These are phyloP conservation scores for Candida lessepsii DNA, from an alignment of 805 yeast species.

Conservation along the genomic window DNA sequence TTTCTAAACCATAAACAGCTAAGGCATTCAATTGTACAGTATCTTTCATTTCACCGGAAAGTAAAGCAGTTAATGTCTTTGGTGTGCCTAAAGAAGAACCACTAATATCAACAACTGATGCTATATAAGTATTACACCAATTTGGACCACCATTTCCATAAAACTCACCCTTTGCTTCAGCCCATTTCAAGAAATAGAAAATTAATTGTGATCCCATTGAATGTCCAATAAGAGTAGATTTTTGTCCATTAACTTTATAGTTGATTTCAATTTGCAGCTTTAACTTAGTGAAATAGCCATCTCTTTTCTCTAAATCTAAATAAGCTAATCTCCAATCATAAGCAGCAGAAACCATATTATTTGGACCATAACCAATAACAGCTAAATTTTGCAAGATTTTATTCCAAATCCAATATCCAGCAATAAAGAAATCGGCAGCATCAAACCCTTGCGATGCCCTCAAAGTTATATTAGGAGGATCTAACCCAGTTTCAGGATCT, in stretches of 20 bases:
- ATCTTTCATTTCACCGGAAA: constrained; percentile 98
- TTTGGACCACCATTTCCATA: constrained; percentile 88
- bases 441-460: constrained; percentile 96
- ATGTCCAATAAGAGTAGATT: constrained; percentile 80
- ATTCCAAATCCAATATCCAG: constrained; percentile 99
- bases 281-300: constrained; percentile 76
- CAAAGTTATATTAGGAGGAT: constrained; percentile 77
- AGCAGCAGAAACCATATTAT: constrained; percentile 85
- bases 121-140: constrained; percentile 88
- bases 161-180: constrained; percentile 75
- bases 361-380: constrained; percentile 90
- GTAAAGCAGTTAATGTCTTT: constrained; percentile 82
- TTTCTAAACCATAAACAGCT: constrained; percentile 92
- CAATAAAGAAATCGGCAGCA: constrained; percentile 92
- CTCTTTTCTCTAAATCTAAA: constrained; percentile 83
- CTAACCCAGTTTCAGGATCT: constrained; percentile 89
- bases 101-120: constrained; percentile 78
- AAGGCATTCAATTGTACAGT: constrained; percentile 90
- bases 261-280: constrained; percentile 70
- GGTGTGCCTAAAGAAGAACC: constrained; percentile 95
- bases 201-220: constrained; percentile 96
- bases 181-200: constrained; percentile 93
- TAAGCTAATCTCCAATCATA: constrained; percentile 97
- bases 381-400: constrained; percentile 92
- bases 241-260: constrained; percentile 53